Evolutionary conservation across 257 asterid genomes (phyloP).

Genomic region (Solanum lycopersicoides): DNA sequence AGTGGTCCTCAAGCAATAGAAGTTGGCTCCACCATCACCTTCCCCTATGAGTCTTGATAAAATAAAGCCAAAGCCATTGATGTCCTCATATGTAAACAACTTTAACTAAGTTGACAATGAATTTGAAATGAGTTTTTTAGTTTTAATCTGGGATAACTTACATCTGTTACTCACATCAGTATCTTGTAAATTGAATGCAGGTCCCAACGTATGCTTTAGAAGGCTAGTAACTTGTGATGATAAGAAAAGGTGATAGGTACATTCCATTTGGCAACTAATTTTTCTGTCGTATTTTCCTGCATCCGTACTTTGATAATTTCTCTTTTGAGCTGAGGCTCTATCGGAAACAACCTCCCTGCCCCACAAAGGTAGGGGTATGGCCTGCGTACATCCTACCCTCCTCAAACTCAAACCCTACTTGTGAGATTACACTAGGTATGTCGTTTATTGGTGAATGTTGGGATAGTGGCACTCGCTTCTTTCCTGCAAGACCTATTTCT

Average conservation of each 20-base stretch:
- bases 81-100: background rate
- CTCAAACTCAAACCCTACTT: background rate
- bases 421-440: background rate
- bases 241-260: background rate
- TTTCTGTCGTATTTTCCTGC: background rate
- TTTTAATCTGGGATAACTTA: background rate
- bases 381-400: background rate
- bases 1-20: background rate
- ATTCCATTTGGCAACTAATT: background rate
- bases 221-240: constrained; percentile 28
- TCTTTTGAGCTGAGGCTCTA: background rate
- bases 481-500: background rate
- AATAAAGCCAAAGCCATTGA: background rate
- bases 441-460: background rate
- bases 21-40: background rate
- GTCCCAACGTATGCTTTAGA: constrained; percentile 64
- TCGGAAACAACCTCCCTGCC: background rate
- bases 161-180: background rate
- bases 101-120: background rate
- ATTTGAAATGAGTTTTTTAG: background rate
- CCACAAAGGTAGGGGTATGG: background rate
- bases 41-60: background rate
- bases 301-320: background rate
- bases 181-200: constrained; percentile 29
- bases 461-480: background rate